These are phyloP conservation scores for Tuber umbilicatum DNA, from an alignment of 495 filamentous ascomycete species.

Conservation along the genomic window DNA sequence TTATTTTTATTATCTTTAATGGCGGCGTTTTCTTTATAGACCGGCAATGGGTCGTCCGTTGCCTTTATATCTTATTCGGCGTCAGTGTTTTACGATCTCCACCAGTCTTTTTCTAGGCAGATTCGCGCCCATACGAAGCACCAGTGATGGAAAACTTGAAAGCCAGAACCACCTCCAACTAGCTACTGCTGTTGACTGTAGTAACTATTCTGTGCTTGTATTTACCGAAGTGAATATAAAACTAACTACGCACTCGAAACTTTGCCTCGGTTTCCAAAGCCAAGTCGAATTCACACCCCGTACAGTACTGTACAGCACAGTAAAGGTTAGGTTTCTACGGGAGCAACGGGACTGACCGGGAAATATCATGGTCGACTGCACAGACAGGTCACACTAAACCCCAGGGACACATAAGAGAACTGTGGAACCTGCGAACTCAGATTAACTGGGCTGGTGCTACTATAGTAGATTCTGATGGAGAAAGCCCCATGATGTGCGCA, in stretches of 20 bases:
- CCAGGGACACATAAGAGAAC: background rate
- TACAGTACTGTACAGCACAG: no score
- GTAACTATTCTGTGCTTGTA: background rate
- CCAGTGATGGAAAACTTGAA: background rate
- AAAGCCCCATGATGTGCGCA: background rate
- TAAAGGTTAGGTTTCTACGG: background rate
- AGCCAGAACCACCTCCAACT: background rate
- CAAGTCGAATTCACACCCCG: background rate
- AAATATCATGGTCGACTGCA: background rate
- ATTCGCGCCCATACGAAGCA: background rate
- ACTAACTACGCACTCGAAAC: background rate
- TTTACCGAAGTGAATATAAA: background rate
- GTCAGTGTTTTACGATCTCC: background rate
- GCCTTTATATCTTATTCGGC: conserved; percentile 1
- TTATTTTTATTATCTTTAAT: conserved; percentile 1
- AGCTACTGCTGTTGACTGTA: background rate
- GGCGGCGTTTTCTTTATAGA: background rate
- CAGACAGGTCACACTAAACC: background rate
- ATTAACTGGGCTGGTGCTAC: background rate
- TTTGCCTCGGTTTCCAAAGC: background rate
- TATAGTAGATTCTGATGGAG: background rate
- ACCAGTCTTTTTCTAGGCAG: background rate
- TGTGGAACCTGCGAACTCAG: background rate
- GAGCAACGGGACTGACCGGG: background rate
- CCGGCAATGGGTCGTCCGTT: background rate